phyloP scores from a whole-genome alignment of 768 basidiomycete species.

The Imleria badia region DNA sequence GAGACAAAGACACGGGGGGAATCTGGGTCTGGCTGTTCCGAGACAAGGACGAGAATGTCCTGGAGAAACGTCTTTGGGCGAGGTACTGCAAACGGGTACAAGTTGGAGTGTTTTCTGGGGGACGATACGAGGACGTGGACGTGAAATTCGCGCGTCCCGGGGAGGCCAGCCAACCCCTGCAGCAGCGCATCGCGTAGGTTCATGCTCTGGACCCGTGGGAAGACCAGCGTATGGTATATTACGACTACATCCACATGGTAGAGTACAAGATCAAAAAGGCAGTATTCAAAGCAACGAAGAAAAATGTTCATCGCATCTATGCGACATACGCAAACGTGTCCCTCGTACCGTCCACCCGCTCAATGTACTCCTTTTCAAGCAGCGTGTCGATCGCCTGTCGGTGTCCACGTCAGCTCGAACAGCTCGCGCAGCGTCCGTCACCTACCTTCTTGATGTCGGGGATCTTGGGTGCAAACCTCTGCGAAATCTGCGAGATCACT shows the following conservation, averaged over 20 bases:
- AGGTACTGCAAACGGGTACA: constrained; percentile 76
- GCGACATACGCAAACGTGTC: constrained; percentile 58
- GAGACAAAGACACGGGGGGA: constrained; percentile 63
- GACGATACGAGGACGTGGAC: constrained; percentile 72
- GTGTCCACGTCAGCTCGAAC: not conserved
- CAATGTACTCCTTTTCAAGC: constrained; percentile 97
- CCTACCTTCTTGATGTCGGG: constrained; percentile 93
- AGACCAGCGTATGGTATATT: constrained; percentile 18
- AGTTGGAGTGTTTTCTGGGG: constrained; percentile 59
- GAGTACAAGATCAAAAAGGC: constrained; percentile 8
- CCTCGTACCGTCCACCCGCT: constrained; percentile 87
- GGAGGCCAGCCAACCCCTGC: constrained; percentile 50
- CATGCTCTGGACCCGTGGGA: constrained; percentile 34
- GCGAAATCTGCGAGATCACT: constrained; percentile 85
- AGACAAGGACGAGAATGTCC: constrained; percentile 74
- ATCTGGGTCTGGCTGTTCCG: constrained; percentile 54
- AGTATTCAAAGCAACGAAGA: not conserved
- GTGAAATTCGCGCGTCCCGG: constrained; percentile 71
- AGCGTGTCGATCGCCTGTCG: constrained; percentile 85
- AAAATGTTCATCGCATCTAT: constrained; percentile 17
- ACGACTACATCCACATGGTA: constrained; percentile 16
- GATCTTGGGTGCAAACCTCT: constrained; percentile 89
- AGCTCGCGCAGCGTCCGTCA: not conserved
- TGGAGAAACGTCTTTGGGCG: constrained; percentile 68
- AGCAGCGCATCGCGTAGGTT: constrained; percentile 65